Conservation (phyloP, 2,329 filamentous ascomycete species). For the Ophiocordyceps camponoti-floridani region DNA sequence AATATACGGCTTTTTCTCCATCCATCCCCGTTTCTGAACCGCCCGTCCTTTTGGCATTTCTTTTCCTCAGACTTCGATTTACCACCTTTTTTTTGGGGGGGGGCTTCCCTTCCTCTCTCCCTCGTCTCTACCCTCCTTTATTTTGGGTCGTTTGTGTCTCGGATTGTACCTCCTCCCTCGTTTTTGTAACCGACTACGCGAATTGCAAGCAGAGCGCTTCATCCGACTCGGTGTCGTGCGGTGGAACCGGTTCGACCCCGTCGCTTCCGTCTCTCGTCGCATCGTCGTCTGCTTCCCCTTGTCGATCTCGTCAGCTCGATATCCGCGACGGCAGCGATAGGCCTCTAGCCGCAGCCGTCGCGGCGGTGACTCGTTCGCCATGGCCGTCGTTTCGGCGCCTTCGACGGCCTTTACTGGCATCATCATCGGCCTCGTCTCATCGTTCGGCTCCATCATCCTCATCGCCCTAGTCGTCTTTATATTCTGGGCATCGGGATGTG, state of each 20-base stretch:
- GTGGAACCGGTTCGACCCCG: too few species aligned
- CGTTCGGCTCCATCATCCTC: constrained; percentile 77
- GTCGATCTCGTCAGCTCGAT: neutral
- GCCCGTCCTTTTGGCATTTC: too few species aligned
- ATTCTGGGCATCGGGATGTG: constrained; percentile 57
- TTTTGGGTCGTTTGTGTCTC: neutral
- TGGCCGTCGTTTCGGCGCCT: constrained; percentile 13
- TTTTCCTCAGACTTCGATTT: too few species aligned
- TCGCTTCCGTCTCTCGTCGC: neutral
- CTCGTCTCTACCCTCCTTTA: neutral
- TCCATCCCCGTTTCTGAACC: neutral
- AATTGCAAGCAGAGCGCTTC: too few species aligned
- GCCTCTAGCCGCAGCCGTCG: constrained; percentile 2
- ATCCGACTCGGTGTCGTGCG: too few species aligned
- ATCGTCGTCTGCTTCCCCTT: neutral
- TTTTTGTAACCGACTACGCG: too few species aligned
- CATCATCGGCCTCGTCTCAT: constrained; percentile 85
- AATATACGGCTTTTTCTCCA: too few species aligned
- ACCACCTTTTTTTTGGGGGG: neutral
- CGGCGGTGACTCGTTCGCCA: constrained; percentile 5
- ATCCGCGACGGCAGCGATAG: constrained; percentile 2
- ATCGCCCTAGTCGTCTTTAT: constrained; percentile 81
- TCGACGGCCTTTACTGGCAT: constrained; percentile 50
- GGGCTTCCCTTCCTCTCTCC: neutral
- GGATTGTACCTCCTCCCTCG: too few species aligned